Evolutionary conservation across 371 early-diverging fungal species (phyloP), one percentile per base, ranked within the genome.

Genomic region (Circinella minor): DNA sequence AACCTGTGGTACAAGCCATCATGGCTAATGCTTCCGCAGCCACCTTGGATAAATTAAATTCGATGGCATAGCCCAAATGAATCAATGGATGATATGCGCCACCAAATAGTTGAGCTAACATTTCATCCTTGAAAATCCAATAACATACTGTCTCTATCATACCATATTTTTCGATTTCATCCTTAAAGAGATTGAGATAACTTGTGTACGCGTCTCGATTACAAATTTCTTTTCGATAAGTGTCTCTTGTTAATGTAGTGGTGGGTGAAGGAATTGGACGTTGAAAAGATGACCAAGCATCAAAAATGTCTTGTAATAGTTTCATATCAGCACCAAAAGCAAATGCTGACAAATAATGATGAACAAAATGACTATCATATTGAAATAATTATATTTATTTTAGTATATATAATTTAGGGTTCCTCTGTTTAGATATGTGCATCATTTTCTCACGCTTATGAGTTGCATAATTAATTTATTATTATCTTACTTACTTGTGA

Each of bases 21-120:
- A 63, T 39, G 6, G 89, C 87, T 38, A 90, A 72, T 0, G 88
- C 91, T 64, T 84, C 86, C 2, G 86, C 87, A 14, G 76, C 74
- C 14, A 82, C 74, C 17, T 84, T 77, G 34, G 81, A 78, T 49
- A 86, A 74, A 27, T 82, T 83, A 73, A 89, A 90, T 66, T 90
- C 91, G 17, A 89, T 62, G 0, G 86, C 89, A 51, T 88, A 89
- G 8, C 89, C 89, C 27, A 89, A 73, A 73, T 88, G 89, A 63
- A 90, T 88, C 4, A 90, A 36, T 9, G 89, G 87, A 69, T 89
- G 88, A 61, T 78, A 81, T 0, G 81, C 75, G 5, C 88, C 89
- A 59, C 80, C 81, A 34, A 89, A 66, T 0, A 77, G 70, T 15
- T 81, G 71, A 4, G 76, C 75, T 9, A 87, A 55, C 27, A 87